Base-by-base conservation (phyloP, 352 stramenopile genomes). In the Pilasporangium apinafurcum region DNA sequence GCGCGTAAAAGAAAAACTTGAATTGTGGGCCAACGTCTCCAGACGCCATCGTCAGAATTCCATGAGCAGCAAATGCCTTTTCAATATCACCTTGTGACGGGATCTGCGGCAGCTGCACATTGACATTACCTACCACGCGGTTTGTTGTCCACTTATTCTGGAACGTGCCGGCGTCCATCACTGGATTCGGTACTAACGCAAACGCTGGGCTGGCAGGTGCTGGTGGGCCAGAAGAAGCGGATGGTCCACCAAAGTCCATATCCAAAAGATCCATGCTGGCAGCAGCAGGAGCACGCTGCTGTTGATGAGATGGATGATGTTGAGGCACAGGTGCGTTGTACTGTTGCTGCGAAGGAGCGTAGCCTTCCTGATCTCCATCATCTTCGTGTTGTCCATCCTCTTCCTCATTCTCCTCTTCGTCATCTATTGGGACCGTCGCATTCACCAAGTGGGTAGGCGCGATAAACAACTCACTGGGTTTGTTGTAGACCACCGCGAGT, bases 401-500 rank as follows among this genome's bases (percentile, higher is more conserved):
- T 12, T 76, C 74, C 4, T 81, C 72, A 2, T 71, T 67, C 0
- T 83, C 76, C 0, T 68, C 58, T 12, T 73, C 62, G 14, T 69
- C 69, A 24, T 74, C 53, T 5, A 68, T 41, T 35, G 56, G 65
- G 9, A 61, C 63, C 22, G 53, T 35, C 1, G 52, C 37, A 7
- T 52, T 62, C 20, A 53, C 60, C 46, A 84, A 27, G 36, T 86
- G 70, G 30, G 87, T 82, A 36, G 87, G 59, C 8, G 83, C 75
- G 33, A 98, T 92, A 58, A 99, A 99, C 40, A 98, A 83, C 32
- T 97, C 86, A 36, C 86, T 95, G 16, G 90, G 90, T 58, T 97
- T 98, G 45, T 93, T 92, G 77, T 98, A 99, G 18, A 98, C 82
- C 10, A 98, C 93, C 6, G 92, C 88, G 36, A 99, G 79, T 25